Base-by-base conservation (phyloP, 2,329 filamentous ascomycete species). In the Monilinia fructigena region DNA sequence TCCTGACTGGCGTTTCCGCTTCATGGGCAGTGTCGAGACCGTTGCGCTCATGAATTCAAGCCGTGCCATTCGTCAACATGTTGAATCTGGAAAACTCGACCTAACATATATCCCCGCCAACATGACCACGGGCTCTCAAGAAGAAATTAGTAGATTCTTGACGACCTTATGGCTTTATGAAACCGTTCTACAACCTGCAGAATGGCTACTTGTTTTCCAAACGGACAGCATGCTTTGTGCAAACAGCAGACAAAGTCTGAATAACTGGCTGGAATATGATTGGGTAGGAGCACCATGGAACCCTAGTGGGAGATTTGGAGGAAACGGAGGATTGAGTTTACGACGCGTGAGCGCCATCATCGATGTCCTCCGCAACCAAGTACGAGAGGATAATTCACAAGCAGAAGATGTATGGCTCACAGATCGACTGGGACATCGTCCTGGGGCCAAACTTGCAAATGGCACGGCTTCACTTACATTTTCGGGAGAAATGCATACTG, bases 381-480 rank as follows among this genome's bases (percentile, higher is more conserved):
- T 77, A 40, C 80, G 84, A 3, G 72, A 73, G 23, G 73, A 79
- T 55, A 75, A 77, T 68, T 78, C 77, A 10, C 80, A 83, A 59
- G 80, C 83, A 38, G 84, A 86, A 74, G 84, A 86, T 69, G 80
- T 85, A 31, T 86, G 84, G 84, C 77, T 86, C 18, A 79, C 81
- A 2, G 79, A 83, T 69, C 79, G 83, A 1, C 76, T 86, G 14
- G 81, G 78, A n/a, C 78, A 82, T 69, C 78, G 79, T 2, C 83
- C 82, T 0, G 77, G 79, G 1, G 78, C 80, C 18, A 79, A 78
- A 63, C 77, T 85, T 58, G 84, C 84, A 53, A 85, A 85, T 71
- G 82, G 82, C 31, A 81, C 81, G 2, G 75, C 80, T 16, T 80
- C 80, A 20, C 69, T 82, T 54, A 79, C 75, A 3, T 86, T 86